These are phyloP conservation scores for Penicillium sp. DNA, from an alignment of 2,329 filamentous ascomycete genomes.

Conservation along the genomic window DNA sequence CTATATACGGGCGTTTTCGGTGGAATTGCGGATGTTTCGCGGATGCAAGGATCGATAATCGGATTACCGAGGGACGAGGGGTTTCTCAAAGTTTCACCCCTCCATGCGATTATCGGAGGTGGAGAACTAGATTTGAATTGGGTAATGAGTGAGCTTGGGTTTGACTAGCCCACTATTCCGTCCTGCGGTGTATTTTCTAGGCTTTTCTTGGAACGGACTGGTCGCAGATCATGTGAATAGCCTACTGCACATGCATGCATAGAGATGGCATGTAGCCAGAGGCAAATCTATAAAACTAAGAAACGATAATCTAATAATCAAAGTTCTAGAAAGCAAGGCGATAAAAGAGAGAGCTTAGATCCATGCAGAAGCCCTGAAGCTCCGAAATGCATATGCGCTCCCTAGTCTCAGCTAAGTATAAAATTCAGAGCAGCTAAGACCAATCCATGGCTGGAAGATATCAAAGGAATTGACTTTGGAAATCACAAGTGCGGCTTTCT, in stretches of 20 bases:
- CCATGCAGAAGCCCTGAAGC: too few relatives aligned
- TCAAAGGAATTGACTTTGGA: too few relatives aligned
- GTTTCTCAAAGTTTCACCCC: neutral
- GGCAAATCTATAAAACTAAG: neutral
- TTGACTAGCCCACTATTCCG: neutral
- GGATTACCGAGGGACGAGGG: conserved; percentile 16
- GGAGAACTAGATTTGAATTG: neutral
- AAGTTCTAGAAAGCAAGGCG: too few relatives aligned
- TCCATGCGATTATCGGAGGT: conserved; percentile 1
- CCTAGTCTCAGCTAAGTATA: too few relatives aligned
- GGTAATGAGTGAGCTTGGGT: neutral
- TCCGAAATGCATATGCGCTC: too few relatives aligned
- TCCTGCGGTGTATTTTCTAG: neutral
- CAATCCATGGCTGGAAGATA: too few relatives aligned
- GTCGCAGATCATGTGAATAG: neutral
- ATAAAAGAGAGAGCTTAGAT: too few relatives aligned
- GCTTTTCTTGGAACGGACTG: neutral
- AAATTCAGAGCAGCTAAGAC: too few relatives aligned
- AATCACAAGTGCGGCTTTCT: too few relatives aligned
- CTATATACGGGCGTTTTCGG: conserved; percentile 17
- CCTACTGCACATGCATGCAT: neutral
- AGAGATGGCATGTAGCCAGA: neutral
- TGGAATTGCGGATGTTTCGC: conserved; percentile 19
- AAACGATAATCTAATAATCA: too few relatives aligned
- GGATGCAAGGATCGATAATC: neutral